phyloP scores from a whole-genome alignment of 345 rosid species.

The Syzygium oleosum region DNA sequence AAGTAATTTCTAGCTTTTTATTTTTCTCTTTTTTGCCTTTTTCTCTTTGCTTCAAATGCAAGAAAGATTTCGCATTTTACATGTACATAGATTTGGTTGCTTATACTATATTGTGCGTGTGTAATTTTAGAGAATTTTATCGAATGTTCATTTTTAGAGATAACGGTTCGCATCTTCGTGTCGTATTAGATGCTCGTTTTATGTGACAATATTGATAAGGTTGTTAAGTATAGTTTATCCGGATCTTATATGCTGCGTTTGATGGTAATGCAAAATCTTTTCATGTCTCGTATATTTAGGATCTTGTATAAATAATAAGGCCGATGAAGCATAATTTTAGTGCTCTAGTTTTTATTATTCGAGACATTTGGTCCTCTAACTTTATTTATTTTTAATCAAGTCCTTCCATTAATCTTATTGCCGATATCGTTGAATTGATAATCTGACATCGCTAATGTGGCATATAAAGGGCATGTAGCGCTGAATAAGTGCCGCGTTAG shows the following conservation, averaged over 20 bases:
- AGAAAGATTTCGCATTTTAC: neutral
- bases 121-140: neutral
- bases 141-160: neutral
- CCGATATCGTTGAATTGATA: neutral
- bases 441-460: neutral
- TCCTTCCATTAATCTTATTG: neutral
- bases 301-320: neutral
- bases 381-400: neutral
- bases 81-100: neutral
- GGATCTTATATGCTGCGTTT: neutral
- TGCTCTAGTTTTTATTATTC: neutral
- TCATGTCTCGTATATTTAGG: neutral
- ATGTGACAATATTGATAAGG: neutral
- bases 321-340: neutral
- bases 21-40: neutral
- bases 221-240: neutral
- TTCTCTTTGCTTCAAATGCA: neutral
- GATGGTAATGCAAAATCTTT: neutral
- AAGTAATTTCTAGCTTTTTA: neutral
- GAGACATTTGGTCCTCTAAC: neutral
- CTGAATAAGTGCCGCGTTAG: neutral
- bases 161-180: rapidly evolving
- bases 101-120: neutral
- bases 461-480: neutral
- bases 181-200: neutral